Base-by-base conservation (phyloP, 2,329 filamentous ascomycete genomes). In the Nectriaceae sp. region DNA sequence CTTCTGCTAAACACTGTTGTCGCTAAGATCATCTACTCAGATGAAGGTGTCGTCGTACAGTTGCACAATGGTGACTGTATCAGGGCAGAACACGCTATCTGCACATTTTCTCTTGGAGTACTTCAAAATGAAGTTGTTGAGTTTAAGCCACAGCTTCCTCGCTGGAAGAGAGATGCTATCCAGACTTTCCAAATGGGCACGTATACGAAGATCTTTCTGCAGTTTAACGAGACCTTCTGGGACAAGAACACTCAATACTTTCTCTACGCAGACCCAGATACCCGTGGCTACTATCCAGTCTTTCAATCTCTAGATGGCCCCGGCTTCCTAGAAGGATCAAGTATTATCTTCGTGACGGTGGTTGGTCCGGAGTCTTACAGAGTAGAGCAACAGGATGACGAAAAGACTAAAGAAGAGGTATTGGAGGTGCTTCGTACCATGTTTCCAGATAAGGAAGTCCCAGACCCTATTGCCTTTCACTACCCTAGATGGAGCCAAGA, bases 161-260 rank as follows among this genome's bases (percentile, higher is more conserved):
- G 65, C 3, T 88, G 84, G 85, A 89, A 89, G 65, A 71, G 76
- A 13, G 75, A 75, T 3, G 80, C 82, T 0, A 85, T 89, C 43
- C 75, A 80, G 3, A 82, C 78, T 31, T 87, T 88, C 63, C 72
- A 75, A 52, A 88, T 89, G 80, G 85, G 81, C 5, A 88, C 84
- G 0, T 89, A 88, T 67, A 89, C 84, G 43, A 89, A 89, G 63
- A 80, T 89, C 52, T 89, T 89, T 67, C 70, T 86, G 50, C 85
- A 88, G 53, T 89, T 88, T 66, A 73, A 83, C 50, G 72, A 83
- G 46, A 79, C 82, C 0, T 89, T 89, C 66, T 89, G 85, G 86
- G 70, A 56, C 0, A 60, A 67, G 1, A 66, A 73, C 15, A 70
- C 63, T 0, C 65, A 77, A 54, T 77, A 65, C 54, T 72, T 77